Base-by-base conservation (phyloP, 768 basidiomycete species). In the Trametes cingulata region DNA sequence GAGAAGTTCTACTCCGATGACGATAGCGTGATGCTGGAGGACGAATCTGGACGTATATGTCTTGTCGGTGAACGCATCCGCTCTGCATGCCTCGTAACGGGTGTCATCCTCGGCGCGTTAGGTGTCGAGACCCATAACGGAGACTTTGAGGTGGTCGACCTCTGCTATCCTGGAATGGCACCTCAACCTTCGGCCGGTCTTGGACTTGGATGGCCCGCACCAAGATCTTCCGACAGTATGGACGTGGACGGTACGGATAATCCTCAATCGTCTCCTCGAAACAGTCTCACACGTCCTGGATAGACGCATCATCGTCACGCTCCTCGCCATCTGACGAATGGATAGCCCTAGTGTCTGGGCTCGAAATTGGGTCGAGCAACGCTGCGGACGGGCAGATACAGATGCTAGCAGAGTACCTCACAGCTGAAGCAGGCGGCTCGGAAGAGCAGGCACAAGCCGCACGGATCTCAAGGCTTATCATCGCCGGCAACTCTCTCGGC, bases 121-220 rank as follows among this genome's bases (percentile, higher is more conserved):
- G 97, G 97, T 9, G 87, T 91, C 71, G 97, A 98, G 73, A 97
- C 92, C 0, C 78, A 84, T 2, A 79, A 79, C 33, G 97, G 97
- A 6, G 94, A 97, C 62, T 99, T 98, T 67, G 92, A 98, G 71
- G 95, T 95, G 7, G 82, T 91, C 20, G 96, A 98, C 73, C 73
- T 90, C 9, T 95, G 94, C 73, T 90, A 82, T 68, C 82, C 95
- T 3, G 95, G 87, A 0, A 78, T 96, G 75, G 88, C 96, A 10
- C 85, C 87, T 2, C 86, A 91, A 64, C 65, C 72, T 12, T 68
- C 71, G 9, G 55, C 69, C 35, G 74, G 73, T 8, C 27, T 61
- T 4, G 15, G 20, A 17, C 27, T 61, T 4, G 15, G 20, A 17
- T 66, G 65, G 61, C 46, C 51, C 24, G 14, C 22, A 2, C 24